Evolutionary conservation across 2,329 filamentous ascomycete genomes (phyloP), one percentile per base, ranked within the genome.

Genomic region (Fusarium phyllophilum): DNA sequence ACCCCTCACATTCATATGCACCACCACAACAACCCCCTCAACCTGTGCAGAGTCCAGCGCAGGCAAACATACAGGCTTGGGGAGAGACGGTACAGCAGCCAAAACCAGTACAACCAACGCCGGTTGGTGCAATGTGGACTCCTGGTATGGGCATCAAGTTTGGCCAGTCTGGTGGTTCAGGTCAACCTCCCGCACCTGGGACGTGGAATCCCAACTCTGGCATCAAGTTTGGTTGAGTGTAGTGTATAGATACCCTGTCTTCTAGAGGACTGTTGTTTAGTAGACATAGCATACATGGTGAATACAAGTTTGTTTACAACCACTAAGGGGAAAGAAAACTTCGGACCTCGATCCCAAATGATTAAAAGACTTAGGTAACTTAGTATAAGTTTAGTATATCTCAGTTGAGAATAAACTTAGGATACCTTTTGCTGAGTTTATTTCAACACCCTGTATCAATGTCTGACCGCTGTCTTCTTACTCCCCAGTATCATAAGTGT

Each of bases 81-180:
- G 83, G 86, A 6, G 86, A 87, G 51, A 84, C 87, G 52, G 89
- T 91, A 24, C 87, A 91, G 74, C 92, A 80, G 83, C 89, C 78
- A 1, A 81, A 81, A 48, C 88, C 88, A 1, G 83, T 86, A 62
- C 84, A 87, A 5, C 82, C 84, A 69, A 79, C 83, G 0, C 74
- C 77, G 3, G 78, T 78, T 74, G 71, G 77, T 15, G 73, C 73
- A 13, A 79, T 81, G 80, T 97, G 95, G 95, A 91, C 90, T 62
- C 94, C 94, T 1, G 91, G 92, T 5, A 91, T 94, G 86, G 93
- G 92, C 0, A 96, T 97, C 77, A 91, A 91, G 65, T 97, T 97
- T 81, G 89, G 89, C 2, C 87, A 84, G 22, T 71, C 61, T n/a
- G 61, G 77, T 24, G 45, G 77, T 44, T 78, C 77, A 36, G 79